Conservation (phyloP, 345 rosid species). For the Isatis tinctoria region DNA sequence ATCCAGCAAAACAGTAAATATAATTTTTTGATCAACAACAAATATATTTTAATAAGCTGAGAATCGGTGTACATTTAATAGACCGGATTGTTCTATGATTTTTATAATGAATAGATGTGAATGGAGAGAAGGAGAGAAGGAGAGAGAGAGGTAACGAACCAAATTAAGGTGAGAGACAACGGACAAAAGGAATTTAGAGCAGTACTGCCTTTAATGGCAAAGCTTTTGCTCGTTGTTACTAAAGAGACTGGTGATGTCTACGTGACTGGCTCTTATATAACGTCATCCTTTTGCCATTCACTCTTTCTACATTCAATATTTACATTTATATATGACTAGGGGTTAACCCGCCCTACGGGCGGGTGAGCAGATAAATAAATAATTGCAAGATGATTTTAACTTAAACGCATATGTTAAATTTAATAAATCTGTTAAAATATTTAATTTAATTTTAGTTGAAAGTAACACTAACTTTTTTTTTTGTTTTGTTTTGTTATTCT, state of each 20-base stretch:
- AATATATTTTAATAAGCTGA: neutral
- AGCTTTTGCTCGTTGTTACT: constrained; percentile 21
- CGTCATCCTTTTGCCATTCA: constrained; percentile 18
- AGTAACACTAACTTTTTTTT: too few relatives aligned
- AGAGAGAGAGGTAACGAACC: neutral
- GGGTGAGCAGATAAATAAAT: too few relatives aligned
- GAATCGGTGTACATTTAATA: neutral
- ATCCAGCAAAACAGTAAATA: neutral
- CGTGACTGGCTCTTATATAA: constrained; percentile 27
- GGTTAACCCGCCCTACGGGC: too few relatives aligned
- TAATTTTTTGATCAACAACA: neutral
- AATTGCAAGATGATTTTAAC: too few relatives aligned
- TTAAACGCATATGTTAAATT: too few relatives aligned
- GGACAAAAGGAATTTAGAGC: constrained; percentile 33
- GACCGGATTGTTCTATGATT: neutral
- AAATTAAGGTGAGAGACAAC: neutral
- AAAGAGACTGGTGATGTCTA: constrained; percentile 32
- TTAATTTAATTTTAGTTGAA: too few relatives aligned
- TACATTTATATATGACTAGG: neutral
- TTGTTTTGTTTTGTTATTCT: too few relatives aligned
- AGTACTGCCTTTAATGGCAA: constrained; percentile 21
- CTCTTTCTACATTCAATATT: neutral
- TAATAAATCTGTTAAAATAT: too few relatives aligned
- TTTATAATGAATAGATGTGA: neutral
- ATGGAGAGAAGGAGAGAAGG: neutral